Conservation (phyloP, 129 eudicot genomes). For the Lonicera japonica region DNA sequence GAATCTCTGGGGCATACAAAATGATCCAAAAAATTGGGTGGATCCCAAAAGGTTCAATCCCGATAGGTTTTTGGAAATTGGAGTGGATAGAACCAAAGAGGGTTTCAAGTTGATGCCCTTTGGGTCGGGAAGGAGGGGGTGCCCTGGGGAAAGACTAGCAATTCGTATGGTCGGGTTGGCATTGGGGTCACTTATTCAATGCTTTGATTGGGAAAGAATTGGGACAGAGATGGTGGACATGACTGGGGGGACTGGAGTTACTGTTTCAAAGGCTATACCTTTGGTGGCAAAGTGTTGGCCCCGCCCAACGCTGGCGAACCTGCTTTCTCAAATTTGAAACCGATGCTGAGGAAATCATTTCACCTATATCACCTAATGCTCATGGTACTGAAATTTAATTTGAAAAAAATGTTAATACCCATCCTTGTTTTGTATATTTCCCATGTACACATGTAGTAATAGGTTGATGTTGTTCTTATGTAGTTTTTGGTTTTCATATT, state of each 20-base stretch:
- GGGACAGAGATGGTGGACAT: conserved; percentile 47
- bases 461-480: too few relatives aligned
- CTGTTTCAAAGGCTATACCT: conserved; percentile 43
- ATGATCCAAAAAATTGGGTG: conserved; percentile 41
- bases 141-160: conserved; percentile 76
- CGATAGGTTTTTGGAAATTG: conserved; percentile 39
- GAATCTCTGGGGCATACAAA: conserved; percentile 48
- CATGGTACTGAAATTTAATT: too few relatives aligned
- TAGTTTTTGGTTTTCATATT: too few relatives aligned
- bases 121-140: conserved; percentile 69
- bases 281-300: conserved; percentile 47
- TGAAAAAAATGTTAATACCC: too few relatives aligned
- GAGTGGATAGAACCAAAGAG: conserved; percentile 17
- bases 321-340: conserved; percentile 4
- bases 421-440: too few relatives aligned
- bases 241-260: conserved; percentile 42
- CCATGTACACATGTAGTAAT: too few relatives aligned
- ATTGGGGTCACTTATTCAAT: conserved; percentile 54
- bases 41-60: conserved; percentile 42
- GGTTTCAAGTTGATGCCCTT: conserved; percentile 61
- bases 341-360: too few relatives aligned
- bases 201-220: conserved; percentile 63
- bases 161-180: conserved; percentile 43
- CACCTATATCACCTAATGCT: too few relatives aligned
- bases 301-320: conserved; percentile 13